A percentile compares a stretch with the other conserved stretches of the same genome.
These are phyloP conservation scores for Monosporascus sp. DNA, from an alignment of 2,329 filamentous ascomycete species.

Conservation along the genomic window DNA sequence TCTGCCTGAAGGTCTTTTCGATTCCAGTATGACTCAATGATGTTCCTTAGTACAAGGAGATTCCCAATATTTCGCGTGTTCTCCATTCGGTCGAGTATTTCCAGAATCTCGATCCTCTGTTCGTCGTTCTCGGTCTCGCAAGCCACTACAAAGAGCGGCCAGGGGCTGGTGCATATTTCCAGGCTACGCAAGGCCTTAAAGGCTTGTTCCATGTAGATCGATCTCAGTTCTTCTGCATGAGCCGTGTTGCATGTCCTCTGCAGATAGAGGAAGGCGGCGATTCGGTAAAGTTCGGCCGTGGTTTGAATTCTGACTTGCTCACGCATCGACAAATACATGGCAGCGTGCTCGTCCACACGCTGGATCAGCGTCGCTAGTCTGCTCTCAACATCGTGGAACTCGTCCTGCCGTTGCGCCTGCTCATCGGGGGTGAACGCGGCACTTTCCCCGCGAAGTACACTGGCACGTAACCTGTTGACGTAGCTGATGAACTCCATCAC, in stretches of 20 bases:
- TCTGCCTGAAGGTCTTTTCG: slow-evolving; percentile 36
- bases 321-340: slow-evolving; percentile 22
- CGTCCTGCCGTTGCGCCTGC: slow-evolving; percentile 20
- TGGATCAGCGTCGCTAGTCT: slow-evolving; percentile 23
- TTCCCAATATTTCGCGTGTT: slow-evolving; percentile 40
- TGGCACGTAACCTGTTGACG: slow-evolving; percentile 31
- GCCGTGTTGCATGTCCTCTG: slow-evolving; percentile 23
- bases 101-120: slow-evolving; percentile 35
- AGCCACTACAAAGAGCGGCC: slow-evolving; percentile 43
- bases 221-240: slow-evolving; percentile 20
- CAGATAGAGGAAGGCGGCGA: slow-evolving; percentile 41
- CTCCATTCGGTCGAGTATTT: slow-evolving; percentile 37
- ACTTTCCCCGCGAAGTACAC: slow-evolving; percentile 25
- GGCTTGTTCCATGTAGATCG: slow-evolving; percentile 28
- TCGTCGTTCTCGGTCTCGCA: slow-evolving; percentile 39
- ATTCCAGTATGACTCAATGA: slow-evolving; percentile 43
- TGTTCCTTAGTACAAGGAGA: slow-evolving; percentile 35
- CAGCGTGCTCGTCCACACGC: slow-evolving; percentile 22
- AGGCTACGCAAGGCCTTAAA: slow-evolving; percentile 32
- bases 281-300: slow-evolving; percentile 47
- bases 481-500: slow-evolving; percentile 39
- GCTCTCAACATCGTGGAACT: slow-evolving; percentile 21
- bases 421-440: slow-evolving; percentile 19
- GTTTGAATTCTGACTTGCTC: slow-evolving; percentile 28
- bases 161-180: slow-evolving; percentile 41